These are phyloP conservation scores for Gossypium turneri DNA, from an alignment of 345 rosid genomes.

Conservation along the genomic window DNA sequence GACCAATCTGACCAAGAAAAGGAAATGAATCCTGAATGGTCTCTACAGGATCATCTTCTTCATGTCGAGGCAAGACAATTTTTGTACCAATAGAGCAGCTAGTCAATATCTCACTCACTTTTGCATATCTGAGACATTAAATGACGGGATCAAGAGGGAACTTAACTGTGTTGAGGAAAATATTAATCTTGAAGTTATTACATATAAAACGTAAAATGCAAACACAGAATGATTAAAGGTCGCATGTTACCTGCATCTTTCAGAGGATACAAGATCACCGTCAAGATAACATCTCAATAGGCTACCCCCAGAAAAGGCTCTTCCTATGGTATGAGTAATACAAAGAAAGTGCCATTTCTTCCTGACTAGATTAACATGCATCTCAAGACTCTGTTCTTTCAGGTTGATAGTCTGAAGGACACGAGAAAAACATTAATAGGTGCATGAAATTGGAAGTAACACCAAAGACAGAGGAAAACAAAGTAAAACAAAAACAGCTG, in stretches of 20 bases:
- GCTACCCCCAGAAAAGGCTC: constrained; percentile 97
- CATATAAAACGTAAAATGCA: constrained; percentile 1
- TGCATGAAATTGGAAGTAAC: constrained; percentile 8
- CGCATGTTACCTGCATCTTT: constrained; percentile 80
- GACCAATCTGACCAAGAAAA: constrained; percentile 93
- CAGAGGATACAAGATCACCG: constrained; percentile 83
- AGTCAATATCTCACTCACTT: constrained; percentile 73
- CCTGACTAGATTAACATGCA: constrained; percentile 51
- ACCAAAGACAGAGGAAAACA: neutral
- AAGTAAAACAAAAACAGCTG: neutral
- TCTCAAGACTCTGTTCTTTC: constrained; percentile 65
- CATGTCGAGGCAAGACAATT: constrained; percentile 45
- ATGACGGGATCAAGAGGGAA: constrained; percentile 17
- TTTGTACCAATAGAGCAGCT: constrained; percentile 76
- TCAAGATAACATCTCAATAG: constrained; percentile 75
- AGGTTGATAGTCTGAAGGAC: constrained; percentile 60
- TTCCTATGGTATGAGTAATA: constrained; percentile 81
- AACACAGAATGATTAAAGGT: constrained; percentile 5
- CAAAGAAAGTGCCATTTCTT: constrained; percentile 94
- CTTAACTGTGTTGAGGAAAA: neutral
- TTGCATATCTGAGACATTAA: constrained; percentile 68
- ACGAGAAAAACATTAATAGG: constrained; percentile 24
- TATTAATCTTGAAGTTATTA: neutral
- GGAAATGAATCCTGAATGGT: constrained; percentile 47
- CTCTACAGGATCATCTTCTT: constrained; percentile 47